Conservation (phyloP, 1,284 basidiomycete genomes). For the Marasmius oreades region DNA sequence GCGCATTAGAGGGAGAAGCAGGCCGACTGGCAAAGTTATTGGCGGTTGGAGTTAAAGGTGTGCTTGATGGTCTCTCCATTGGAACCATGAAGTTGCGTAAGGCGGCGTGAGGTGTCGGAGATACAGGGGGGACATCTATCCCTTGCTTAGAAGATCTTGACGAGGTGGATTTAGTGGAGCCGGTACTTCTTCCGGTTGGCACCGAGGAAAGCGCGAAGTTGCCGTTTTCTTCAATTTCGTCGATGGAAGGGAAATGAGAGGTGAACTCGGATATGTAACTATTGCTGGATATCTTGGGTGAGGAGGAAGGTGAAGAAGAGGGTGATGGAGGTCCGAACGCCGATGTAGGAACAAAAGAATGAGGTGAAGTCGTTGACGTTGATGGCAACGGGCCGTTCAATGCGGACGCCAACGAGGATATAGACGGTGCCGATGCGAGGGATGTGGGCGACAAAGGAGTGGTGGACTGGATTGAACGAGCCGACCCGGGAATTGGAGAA, state of each 20-base stretch:
- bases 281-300: conserved; percentile 34
- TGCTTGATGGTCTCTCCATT: conserved; percentile 68
- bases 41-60: conserved; percentile 59
- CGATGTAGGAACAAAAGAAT: conserved; percentile 62
- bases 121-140: conserved; percentile 16
- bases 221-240: conserved; percentile 63
- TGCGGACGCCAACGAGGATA: conserved; percentile 20
- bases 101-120: conserved; percentile 10
- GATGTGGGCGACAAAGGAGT: conserved; percentile 21
- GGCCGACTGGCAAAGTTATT: conserved; percentile 60
- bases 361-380: conserved; percentile 44
- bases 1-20: conserved; percentile 32
- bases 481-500: conserved; percentile 17
- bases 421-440: conserved; percentile 27
- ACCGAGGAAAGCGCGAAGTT: conserved; percentile 46
- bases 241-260: conserved; percentile 67
- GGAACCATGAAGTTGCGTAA: conserved; percentile 27
- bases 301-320: conserved; percentile 52
- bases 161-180: conserved; percentile 22
- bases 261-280: conserved; percentile 51
- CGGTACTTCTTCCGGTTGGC: conserved; percentile 34
- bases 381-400: conserved; percentile 25
- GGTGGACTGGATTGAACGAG: conserved; percentile 15
- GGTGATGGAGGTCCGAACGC: conserved; percentile 73
- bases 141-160: conserved; percentile 27